These are phyloP conservation scores for Sungouiella blattae DNA, from an alignment of 805 yeast genomes.

Conservation along the genomic window DNA sequence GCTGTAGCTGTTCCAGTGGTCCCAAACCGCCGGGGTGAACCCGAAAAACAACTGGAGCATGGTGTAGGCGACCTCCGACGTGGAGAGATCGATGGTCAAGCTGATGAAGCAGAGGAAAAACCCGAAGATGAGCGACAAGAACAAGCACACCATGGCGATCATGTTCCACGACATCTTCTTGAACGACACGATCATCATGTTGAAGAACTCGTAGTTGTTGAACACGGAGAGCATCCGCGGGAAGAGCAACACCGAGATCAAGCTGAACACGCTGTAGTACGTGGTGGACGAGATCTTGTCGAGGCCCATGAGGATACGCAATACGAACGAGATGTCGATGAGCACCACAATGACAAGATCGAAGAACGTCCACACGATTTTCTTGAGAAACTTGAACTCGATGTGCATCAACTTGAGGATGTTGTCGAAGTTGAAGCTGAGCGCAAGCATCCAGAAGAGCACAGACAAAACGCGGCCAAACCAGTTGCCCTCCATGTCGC, in stretches of 20 bases:
- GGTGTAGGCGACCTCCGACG: conserved; percentile 46
- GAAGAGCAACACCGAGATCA: conserved; percentile 45
- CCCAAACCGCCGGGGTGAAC: conserved; percentile 60
- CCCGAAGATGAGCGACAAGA: conserved; percentile 49
- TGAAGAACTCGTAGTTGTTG: conserved; percentile 50
- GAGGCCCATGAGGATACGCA: conserved; percentile 17
- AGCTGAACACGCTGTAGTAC: conserved; percentile 33
- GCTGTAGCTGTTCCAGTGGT: conserved; percentile 48
- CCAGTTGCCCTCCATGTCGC: conserved; percentile 4
- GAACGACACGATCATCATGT: conserved; percentile 48
- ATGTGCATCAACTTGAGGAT: conserved; percentile 40
- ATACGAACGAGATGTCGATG: conserved; percentile 30
- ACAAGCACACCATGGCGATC: conserved; percentile 45
- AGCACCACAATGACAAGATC: conserved; percentile 42
- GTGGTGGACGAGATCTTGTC: conserved; percentile 11
- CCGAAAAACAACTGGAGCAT: conserved; percentile 53
- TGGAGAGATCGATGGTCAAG: conserved; percentile 39
- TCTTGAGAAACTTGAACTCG: conserved; percentile 42
- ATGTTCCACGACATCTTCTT: conserved; percentile 50
- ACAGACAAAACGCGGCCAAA: conserved; percentile 23
- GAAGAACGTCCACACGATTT: conserved; percentile 52
- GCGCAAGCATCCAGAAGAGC: conserved; percentile 41
- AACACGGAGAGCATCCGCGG: conserved; percentile 49
- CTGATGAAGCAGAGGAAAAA: conserved; percentile 54
- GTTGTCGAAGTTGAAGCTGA: conserved; percentile 48